Evolutionary conservation across 2,329 filamentous ascomycete genomes (phyloP).

Genomic region (Penicillium sp.): DNA sequence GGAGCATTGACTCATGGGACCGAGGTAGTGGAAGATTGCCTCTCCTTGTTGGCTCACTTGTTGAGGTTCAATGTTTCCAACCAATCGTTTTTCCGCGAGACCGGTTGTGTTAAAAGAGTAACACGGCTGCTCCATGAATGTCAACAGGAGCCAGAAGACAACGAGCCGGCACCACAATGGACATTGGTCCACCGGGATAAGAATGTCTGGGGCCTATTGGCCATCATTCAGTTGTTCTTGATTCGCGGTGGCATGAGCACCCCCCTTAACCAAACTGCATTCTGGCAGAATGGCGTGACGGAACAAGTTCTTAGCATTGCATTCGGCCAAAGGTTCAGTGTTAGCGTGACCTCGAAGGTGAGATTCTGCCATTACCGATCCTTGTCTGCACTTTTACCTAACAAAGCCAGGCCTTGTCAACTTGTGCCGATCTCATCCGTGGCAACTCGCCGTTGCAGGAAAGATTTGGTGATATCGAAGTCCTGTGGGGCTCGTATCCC

Average conservation of each 20-base stretch:
- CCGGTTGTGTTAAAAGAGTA: conserved; percentile 73
- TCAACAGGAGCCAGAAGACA: conserved; percentile 48
- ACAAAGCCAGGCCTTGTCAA: conserved; percentile 64
- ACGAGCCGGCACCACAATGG: conserved; percentile 67
- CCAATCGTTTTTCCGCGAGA: conserved; percentile 90
- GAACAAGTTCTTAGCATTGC: conserved; percentile 77
- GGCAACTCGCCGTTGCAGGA: conserved; percentile 79
- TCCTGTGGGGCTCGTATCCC: conserved; percentile 46
- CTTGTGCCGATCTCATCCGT: conserved; percentile 84
- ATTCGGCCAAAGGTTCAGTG: conserved; percentile 69
- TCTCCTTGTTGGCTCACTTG: conserved; percentile 86
- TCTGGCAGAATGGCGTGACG: conserved; percentile 78
- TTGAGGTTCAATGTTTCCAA: conserved; percentile 85
- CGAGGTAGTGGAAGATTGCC: conserved; percentile 84
- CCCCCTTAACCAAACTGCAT: conserved; percentile 76
- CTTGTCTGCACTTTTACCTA: conserved; percentile 1
- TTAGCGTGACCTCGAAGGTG: conserved; percentile 79
- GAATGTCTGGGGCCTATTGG: conserved; percentile 86
- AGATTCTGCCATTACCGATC: conserved; percentile 17
- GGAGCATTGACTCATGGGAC: conserved; percentile 79
- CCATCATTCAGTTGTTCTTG: conserved; percentile 82
- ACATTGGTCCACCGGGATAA: conserved; percentile 75
- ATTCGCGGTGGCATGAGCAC: conserved; percentile 76
- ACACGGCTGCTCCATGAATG: conserved; percentile 63
- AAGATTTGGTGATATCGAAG: conserved; percentile 81